Evolutionary conservation across 176 grass and related monocot genomes (phyloP), one percentile per base, ranked within the genome.

Genomic region (Tillandsia fasciculata): DNA sequence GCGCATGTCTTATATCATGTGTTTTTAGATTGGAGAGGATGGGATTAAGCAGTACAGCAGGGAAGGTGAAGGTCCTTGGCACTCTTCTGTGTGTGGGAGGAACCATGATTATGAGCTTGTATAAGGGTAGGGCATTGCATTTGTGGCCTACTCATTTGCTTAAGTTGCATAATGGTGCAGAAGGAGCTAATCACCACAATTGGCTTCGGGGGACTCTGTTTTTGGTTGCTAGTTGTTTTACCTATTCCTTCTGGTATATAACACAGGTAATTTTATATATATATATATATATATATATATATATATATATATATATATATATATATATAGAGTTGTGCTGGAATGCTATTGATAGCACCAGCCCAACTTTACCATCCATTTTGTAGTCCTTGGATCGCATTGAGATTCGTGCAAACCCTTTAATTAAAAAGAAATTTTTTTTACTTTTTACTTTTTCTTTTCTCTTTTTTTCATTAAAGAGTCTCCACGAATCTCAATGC

Each of bases 211-310:
- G 81, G 14, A 80, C 86, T 0, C 12, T 84, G 0, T 88, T 75
- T 69, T 58, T 88, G 2, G 51, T 64, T 13, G 66, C 51, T 27
- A 88, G 81, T 47, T 75, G 77, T 52, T 57, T 84, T 1, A 63
- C 53, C 52, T 83, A 78, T 47, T 81, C 86, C 27, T 42, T 88
- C 1, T 88, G 86, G 77, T 84, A 78, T 70, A 70, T 81, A 12
- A 18, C 70, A 27, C 72, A 76, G 83, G 77, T 20, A 20, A 20
- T 20, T 20, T 20, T 20, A 20, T 20, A 20, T 20, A 20, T 20
- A 20, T 20, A 20, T 20, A 20, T 20, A 20, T 20, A 20, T 20
- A 20, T 20, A 20, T 20, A 20, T 20, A 20, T 20, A 20, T n/a
- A n/a, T n/a, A n/a, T 20, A 20, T 20, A 20, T 20, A 20, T 20